Base-by-base conservation (phyloP, 352 stramenopile genomes). In the Phytophthora brassicae region DNA sequence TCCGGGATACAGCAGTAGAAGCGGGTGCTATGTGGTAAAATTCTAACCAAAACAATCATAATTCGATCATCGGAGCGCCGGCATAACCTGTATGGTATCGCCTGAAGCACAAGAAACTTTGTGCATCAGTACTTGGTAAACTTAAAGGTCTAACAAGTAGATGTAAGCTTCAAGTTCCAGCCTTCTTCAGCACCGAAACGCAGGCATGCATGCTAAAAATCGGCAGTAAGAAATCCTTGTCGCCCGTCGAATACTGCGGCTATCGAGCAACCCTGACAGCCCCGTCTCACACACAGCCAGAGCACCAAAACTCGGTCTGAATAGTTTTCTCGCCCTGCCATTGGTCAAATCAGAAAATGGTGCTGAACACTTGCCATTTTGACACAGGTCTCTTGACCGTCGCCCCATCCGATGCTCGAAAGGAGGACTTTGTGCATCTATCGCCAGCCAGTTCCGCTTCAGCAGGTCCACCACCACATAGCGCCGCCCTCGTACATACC, bases 371-470 rank as follows among this genome's bases (percentile, higher is more conserved):
- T 38, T 33, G 22, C 22, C 28, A 33, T n/a, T 54, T 54, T 56
- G 45, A 29, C 36, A n/a, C 24, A 35, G 38, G 26, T 56, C 56
- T 64, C 29, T 58, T 19, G 49, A 8, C 56, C 6, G 6, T 13
- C 20, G 26, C 56, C 59, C 59, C 59, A 67, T 67, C 59, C 51
- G 53, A 62, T 24, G 58, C 49, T 48, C 50, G n/a, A 26, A 50
- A 38, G 56, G 45, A 39, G 17, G 24, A 20, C 17, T 22, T 53
- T 24, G 6, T 39, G 4, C n/a, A n/a, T n/a, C n/a, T n/a, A n/a
- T n/a, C n/a, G 4, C 3, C 38, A 70, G 62, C 55, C 62, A 70
- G 47, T 70, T 66, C 48, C 61, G 42, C 62, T 44, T 60, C 16
- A 55, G 31, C 60, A 56, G 47, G 55, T 60, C 48, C 55, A 54